phyloP scores from a whole-genome alignment of 768 basidiomycete genomes.

The Collybia sp. region DNA sequence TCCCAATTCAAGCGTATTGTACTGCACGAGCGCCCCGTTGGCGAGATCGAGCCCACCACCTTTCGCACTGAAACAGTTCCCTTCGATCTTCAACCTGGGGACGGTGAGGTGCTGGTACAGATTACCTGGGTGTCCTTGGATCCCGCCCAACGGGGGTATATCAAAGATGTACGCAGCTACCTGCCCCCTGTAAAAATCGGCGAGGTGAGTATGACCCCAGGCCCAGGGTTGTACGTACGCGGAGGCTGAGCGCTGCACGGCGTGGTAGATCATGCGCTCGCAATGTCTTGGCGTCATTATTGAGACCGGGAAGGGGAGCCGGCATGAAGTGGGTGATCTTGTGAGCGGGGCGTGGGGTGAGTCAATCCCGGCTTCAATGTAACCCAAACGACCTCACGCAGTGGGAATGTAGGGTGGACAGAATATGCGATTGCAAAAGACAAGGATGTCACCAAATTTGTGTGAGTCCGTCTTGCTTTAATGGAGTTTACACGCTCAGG shows the following conservation, averaged over 20 bases:
- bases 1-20: conserved; percentile 61
- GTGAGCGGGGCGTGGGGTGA: conserved; percentile 62
- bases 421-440: conserved; percentile 67
- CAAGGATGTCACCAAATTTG: conserved; percentile 42
- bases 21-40: conserved; percentile 69
- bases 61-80: conserved; percentile 59
- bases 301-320: conserved; percentile 47
- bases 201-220: conserved; percentile 29
- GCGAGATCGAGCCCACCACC: conserved; percentile 66
- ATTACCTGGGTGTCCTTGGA: conserved; percentile 80
- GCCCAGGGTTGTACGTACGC: conserved; percentile 1
- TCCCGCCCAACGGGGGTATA: conserved; percentile 85
- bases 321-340: conserved; percentile 59
- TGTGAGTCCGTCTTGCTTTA: conserved; percentile 34
- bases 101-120: conserved; percentile 62
- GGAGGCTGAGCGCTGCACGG: neutral
- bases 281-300: conserved; percentile 63
- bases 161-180: conserved; percentile 71
- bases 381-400: neutral
- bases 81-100: conserved; percentile 48
- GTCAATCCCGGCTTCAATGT: conserved; percentile 13
- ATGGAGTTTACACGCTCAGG: neutral
- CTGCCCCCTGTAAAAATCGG: conserved; percentile 69
- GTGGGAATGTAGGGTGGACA: conserved; percentile 55
- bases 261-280: conserved; percentile 64